Evolutionary conservation across 768 basidiomycete genomes (phyloP).

Genomic region (Cystobasidium ongulense): DNA sequence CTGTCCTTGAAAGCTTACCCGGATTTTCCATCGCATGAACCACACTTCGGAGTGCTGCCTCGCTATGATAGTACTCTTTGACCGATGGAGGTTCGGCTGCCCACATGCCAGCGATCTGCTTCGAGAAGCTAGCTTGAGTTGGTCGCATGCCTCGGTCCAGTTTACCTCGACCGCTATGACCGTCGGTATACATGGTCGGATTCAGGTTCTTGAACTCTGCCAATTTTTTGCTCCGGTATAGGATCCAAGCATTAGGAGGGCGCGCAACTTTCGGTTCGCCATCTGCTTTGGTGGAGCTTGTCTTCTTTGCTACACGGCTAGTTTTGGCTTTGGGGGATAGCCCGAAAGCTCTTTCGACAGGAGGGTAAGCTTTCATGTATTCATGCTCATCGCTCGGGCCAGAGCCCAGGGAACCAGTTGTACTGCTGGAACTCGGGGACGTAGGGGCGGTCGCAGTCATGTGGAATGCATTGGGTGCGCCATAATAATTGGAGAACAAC

Average conservation of each 20-base stretch:
- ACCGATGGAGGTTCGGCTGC: slow-evolving; percentile 52
- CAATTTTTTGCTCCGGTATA: slow-evolving; percentile 62
- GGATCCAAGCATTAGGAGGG: slow-evolving; percentile 74
- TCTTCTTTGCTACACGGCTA: neutral
- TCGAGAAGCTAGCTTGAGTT: slow-evolving; percentile 60
- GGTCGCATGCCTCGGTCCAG: slow-evolving; percentile 37
- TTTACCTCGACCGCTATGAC: slow-evolving; percentile 19
- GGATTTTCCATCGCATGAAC: slow-evolving; percentile 38
- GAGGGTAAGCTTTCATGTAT: neutral
- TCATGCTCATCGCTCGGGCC: neutral
- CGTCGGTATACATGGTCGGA: slow-evolving; percentile 41
- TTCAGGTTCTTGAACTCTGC: slow-evolving; percentile 46
- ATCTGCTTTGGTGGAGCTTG: neutral
- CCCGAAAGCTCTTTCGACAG: too few relatives aligned
- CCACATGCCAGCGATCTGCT: slow-evolving; percentile 60
- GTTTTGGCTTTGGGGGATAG: neutral
- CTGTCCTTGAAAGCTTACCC: slow-evolving; percentile 40
- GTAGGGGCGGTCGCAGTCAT: neutral
- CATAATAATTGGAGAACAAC: neutral
- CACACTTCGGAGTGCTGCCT: slow-evolving; percentile 42
- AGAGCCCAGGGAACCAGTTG: neutral
- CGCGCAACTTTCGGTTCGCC: slow-evolving; percentile 47
- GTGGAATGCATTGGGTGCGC: neutral
- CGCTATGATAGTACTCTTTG: slow-evolving; percentile 46
- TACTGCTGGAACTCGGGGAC: neutral